Percentiles rank a stretch among this genome's conserved stretches.
phyloP scores from a whole-genome alignment of 2,329 filamentous ascomycete species.

The Emergomyces pasteurianus region DNA sequence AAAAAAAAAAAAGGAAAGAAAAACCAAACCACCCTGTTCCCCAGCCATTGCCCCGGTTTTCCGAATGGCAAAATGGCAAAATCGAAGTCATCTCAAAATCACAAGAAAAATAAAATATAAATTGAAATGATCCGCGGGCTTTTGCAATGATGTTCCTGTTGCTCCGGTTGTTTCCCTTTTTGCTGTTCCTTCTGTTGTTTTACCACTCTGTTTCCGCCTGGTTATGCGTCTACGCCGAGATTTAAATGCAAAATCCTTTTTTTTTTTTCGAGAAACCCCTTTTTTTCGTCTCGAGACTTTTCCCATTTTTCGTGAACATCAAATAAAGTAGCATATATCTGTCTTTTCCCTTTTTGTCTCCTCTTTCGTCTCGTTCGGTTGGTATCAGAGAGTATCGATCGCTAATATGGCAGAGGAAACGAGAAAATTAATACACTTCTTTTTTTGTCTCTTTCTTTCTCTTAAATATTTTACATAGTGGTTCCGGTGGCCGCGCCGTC shows the following conservation, averaged over 20 bases:
- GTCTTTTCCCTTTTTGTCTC: background rate
- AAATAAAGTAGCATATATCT: background rate
- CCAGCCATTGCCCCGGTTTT: no score
- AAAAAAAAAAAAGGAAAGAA: no score
- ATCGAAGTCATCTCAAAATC: no score
- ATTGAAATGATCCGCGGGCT: no score
- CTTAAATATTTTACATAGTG: slow-evolving; percentile 25
- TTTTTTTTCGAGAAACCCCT: background rate
- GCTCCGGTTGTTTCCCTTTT: no score
- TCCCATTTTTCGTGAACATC: background rate
- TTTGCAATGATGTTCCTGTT: no score
- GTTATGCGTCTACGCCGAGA: background rate
- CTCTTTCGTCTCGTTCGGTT: background rate
- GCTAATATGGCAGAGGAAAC: slow-evolving; percentile 4
- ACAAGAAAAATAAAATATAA: background rate
- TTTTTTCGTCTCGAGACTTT: background rate
- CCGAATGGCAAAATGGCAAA: no score
- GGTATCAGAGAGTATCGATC: background rate
- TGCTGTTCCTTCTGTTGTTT: no score
- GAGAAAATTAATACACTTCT: slow-evolving; percentile 4
- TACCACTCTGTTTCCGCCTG: background rate
- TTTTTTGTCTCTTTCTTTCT: slow-evolving; percentile 7
- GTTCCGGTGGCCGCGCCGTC: slow-evolving; percentile 32
- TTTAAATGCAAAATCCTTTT: background rate
- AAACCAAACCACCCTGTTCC: no score